phyloP scores from a whole-genome alignment of 2,329 filamentous ascomycete genomes.

The Diaporthe batatas region DNA sequence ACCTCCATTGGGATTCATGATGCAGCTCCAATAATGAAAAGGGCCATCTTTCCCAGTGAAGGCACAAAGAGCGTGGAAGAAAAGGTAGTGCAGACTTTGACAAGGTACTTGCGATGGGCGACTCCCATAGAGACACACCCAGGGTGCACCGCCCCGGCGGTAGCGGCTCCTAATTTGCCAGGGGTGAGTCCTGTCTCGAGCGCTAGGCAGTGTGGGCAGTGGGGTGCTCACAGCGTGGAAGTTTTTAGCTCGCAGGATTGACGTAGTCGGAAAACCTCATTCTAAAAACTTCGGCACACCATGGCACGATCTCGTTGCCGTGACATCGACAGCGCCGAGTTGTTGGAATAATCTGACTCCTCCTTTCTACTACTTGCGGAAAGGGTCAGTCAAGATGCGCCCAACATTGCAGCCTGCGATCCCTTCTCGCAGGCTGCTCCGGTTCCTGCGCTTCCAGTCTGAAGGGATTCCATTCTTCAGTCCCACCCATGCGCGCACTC shows the following conservation, averaged over 20 bases:
- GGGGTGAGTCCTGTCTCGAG: neutral
- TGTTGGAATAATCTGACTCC: slow-evolving; percentile 29
- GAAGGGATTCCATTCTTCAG: slow-evolving; percentile 68
- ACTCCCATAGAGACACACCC: slow-evolving; percentile 10
- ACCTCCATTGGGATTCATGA: slow-evolving; percentile 14
- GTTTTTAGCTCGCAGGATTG: slow-evolving; percentile 34
- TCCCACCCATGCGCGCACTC: slow-evolving; percentile 50
- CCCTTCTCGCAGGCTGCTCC: slow-evolving; percentile 72
- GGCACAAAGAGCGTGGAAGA: neutral
- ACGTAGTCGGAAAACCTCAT: slow-evolving; percentile 34
- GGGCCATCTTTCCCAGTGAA: neutral
- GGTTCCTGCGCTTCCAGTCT: slow-evolving; percentile 80
- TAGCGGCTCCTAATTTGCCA: neutral
- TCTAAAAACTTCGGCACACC: slow-evolving; percentile 21
- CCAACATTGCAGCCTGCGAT: slow-evolving; percentile 59
- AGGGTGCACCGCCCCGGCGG: neutral
- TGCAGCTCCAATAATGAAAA: neutral
- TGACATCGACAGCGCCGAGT: slow-evolving; percentile 6
- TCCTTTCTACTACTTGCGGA: slow-evolving; percentile 8
- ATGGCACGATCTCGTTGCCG: slow-evolving; percentile 3
- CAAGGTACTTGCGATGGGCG: neutral
- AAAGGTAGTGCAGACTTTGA: neutral
- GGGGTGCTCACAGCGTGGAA: slow-evolving; percentile 21
- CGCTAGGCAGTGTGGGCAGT: neutral
- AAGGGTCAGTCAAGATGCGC: slow-evolving; percentile 55